A percentile compares a stretch with the other conserved stretches of the same genome.
Conservation (phyloP, 441 rosid species). For the Omphalea diandra region DNA sequence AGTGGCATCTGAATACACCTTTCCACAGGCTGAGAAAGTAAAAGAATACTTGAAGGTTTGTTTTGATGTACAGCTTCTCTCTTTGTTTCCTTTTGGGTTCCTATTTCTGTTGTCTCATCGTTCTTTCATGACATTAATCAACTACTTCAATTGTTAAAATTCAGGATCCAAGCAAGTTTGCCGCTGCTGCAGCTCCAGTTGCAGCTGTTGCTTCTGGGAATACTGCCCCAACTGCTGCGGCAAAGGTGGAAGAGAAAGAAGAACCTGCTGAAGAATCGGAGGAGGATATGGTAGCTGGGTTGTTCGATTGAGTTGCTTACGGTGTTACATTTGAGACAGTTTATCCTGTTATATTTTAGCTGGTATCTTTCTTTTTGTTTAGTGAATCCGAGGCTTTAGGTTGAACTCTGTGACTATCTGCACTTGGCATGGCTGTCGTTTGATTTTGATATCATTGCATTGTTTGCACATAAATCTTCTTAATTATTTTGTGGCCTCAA, state of each 20-base stretch:
- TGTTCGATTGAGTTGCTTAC: constrained; percentile 43
- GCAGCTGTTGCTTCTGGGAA: constrained; percentile 7
- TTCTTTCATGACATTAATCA: not conserved
- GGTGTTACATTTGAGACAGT: not conserved
- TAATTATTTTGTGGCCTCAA: too few species aligned
- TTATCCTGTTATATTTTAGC: not conserved
- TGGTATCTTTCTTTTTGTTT: not conserved
- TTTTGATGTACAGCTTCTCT: too few species aligned
- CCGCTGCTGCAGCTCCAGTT: constrained; percentile 43
- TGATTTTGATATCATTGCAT: not conserved
- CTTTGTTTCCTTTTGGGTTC: not conserved
- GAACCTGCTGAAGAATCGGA: constrained; percentile 80
- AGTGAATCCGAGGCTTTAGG: not conserved
- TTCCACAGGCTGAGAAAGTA: constrained; percentile 72
- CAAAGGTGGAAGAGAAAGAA: constrained; percentile 58
- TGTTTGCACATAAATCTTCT: too few species aligned
- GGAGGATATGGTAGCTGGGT: constrained; percentile 63
- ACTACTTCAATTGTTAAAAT: not conserved
- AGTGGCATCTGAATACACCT: constrained; percentile 66
- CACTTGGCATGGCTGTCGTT: not conserved
- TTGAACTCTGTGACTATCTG: not conserved
- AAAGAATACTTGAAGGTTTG: constrained; percentile 78
- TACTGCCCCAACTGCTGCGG: constrained; percentile 33
- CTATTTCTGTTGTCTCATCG: not conserved
- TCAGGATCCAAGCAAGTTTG: constrained; percentile 91